A percentile compares a stretch with the other conserved stretches of the same genome.
Conservation (phyloP, 2,329 filamentous ascomycete genomes). For the Arthrobotrys musiformis region DNA sequence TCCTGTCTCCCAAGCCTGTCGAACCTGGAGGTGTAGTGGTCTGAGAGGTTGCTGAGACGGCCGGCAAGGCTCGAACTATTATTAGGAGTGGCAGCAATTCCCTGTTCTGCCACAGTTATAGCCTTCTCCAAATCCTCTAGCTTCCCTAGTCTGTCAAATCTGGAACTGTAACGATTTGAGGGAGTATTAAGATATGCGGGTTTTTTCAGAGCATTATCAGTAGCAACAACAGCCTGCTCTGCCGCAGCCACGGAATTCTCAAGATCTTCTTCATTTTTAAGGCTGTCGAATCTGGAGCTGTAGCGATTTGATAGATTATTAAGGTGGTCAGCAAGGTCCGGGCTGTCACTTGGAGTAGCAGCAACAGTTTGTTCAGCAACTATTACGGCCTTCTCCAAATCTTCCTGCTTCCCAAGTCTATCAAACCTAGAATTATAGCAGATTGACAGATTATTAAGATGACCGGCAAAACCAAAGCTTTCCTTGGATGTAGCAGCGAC, state of each 20-base stretch:
- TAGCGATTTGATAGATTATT: neutral
- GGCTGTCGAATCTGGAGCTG: neutral
- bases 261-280: neutral
- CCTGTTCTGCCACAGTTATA: neutral
- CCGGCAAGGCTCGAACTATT: neutral
- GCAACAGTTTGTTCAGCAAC: neutral
- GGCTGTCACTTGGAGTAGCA: neutral
- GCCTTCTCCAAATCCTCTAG: constrained; percentile 8
- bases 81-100: neutral
- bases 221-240: neutral
- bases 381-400: constrained; percentile 3
- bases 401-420: neutral
- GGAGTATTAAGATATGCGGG: neutral
- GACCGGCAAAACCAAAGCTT: neutral
- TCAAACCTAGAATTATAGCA: neutral
- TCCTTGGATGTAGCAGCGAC: neutral
- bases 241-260: neutral
- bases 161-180: neutral
- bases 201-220: neutral
- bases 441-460: neutral
- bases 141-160: neutral
- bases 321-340: neutral
- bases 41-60: constrained; percentile 6
- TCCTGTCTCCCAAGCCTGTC: neutral
- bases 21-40: neutral